Percentiles rank a stretch among this genome's conserved stretches.
These are phyloP conservation scores for Citrus hindsii DNA, from an alignment of 345 rosid genomes.

Conservation along the genomic window DNA sequence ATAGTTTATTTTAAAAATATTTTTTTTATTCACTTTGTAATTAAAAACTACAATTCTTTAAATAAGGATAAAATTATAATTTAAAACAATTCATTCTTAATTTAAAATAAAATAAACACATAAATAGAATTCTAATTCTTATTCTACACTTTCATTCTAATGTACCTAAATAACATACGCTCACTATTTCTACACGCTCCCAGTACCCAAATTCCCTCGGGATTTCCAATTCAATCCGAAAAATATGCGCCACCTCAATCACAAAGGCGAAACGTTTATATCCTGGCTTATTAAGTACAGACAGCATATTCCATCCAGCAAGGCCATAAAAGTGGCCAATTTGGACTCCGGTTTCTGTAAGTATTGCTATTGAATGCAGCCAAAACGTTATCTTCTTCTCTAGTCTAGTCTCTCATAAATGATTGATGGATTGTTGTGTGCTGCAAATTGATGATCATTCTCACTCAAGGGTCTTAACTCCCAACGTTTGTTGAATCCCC, in stretches of 20 bases:
- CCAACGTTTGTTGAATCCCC: background rate
- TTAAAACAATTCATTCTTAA: too few relatives aligned
- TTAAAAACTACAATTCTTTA: too few relatives aligned
- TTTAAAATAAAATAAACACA: fast-evolving
- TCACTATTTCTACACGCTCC: fast-evolving
- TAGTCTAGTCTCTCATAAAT: too few relatives aligned
- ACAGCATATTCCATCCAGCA: background rate
- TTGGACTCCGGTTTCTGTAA: background rate
- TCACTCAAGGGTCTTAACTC: too few relatives aligned
- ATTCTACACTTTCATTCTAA: fast-evolving
- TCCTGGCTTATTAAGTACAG: background rate
- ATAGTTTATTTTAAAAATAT: too few relatives aligned
- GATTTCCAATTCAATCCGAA: too few relatives aligned
- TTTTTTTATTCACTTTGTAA: too few relatives aligned
- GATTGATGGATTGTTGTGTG: too few relatives aligned
- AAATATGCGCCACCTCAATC: too few relatives aligned
- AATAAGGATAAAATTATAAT: too few relatives aligned
- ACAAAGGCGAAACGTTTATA: too few relatives aligned
- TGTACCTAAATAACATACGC: fast-evolving
- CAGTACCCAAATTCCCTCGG: too few relatives aligned
- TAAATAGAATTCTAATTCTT: fast-evolving
- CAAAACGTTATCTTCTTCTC: background rate
- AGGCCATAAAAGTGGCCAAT: background rate
- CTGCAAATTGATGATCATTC: background rate
- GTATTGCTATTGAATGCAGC: background rate